These are phyloP conservation scores for Schoenoplectus triqueter DNA, from an alignment of 202 grass and related monocot species.

Conservation along the genomic window DNA sequence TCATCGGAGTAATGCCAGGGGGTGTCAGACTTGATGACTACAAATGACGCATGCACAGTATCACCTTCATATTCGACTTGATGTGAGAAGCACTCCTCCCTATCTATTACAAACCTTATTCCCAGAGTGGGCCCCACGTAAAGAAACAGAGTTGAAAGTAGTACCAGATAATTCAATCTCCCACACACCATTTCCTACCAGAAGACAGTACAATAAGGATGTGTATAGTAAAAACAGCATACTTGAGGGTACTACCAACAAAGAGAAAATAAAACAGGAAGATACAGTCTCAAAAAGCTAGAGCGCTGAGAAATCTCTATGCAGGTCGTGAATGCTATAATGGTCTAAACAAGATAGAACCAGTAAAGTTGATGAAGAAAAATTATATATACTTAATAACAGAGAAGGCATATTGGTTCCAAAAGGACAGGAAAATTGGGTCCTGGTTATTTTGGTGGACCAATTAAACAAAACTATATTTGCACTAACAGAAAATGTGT, in stretches of 20 bases:
- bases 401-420: too few species aligned
- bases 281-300: background rate
- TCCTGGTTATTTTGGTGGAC: too few species aligned
- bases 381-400: too few species aligned
- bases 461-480: too few species aligned
- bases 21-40: slow-evolving; percentile 85
- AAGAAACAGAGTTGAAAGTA: slow-evolving; percentile 42
- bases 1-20: slow-evolving; percentile 84
- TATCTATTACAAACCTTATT: slow-evolving; percentile 90
- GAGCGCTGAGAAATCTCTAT: background rate
- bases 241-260: background rate
- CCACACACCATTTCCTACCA: slow-evolving; percentile 40
- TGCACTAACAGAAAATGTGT: too few species aligned
- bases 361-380: background rate
- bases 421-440: too few species aligned
- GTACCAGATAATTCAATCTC: slow-evolving; percentile 41
- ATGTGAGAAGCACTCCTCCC: slow-evolving; percentile 92
- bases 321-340: background rate
- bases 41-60: slow-evolving; percentile 78
- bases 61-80: slow-evolving; percentile 81
- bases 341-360: slow-evolving; percentile 14
- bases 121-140: slow-evolving; percentile 36
- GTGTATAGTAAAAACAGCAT: background rate
- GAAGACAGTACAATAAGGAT: background rate
- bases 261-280: background rate